These are phyloP conservation scores for Fusarium sp. DNA, from an alignment of 2,329 filamentous ascomycete genomes.

Conservation along the genomic window DNA sequence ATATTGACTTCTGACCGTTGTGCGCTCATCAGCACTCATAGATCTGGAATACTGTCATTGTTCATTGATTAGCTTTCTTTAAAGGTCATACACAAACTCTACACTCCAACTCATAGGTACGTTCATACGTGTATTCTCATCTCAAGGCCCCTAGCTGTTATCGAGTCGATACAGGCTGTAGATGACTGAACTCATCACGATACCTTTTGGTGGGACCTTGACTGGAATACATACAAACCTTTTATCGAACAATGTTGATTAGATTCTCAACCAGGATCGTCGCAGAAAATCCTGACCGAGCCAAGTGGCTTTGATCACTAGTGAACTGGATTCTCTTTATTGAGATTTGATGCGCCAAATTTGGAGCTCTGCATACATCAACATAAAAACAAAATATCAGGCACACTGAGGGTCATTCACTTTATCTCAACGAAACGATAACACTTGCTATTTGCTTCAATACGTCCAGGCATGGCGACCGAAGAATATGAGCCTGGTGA, in stretches of 20 bases:
- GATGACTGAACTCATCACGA: constrained; percentile 25
- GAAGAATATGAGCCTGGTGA: constrained; percentile 40
- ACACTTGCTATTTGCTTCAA: neutral
- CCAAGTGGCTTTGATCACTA: constrained; percentile 17
- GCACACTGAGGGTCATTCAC: neutral
- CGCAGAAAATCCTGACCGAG: constrained; percentile 7
- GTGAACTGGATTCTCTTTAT: constrained; percentile 1
- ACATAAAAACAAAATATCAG: neutral
- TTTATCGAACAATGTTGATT: constrained; percentile 29
- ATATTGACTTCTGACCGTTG: neutral
- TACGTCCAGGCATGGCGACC: constrained; percentile 28
- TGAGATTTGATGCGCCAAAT: constrained; percentile 8
- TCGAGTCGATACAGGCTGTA: constrained; percentile 25
- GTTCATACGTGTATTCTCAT: constrained; percentile 26
- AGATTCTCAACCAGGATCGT: constrained; percentile 16
- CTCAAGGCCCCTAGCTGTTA: constrained; percentile 13
- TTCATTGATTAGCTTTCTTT: neutral
- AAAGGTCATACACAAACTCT: constrained; percentile 2
- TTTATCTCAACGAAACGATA: neutral
- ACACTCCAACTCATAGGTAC: constrained; percentile 22
- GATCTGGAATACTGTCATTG: neutral
- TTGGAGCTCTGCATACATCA: neutral
- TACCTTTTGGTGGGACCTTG: constrained; percentile 28
- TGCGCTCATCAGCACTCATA: neutral
- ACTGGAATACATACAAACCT: constrained; percentile 11